These are phyloP conservation scores for Ophiocordyceps robertsii DNA, from an alignment of 2,329 filamentous ascomycete genomes.

Conservation along the genomic window DNA sequence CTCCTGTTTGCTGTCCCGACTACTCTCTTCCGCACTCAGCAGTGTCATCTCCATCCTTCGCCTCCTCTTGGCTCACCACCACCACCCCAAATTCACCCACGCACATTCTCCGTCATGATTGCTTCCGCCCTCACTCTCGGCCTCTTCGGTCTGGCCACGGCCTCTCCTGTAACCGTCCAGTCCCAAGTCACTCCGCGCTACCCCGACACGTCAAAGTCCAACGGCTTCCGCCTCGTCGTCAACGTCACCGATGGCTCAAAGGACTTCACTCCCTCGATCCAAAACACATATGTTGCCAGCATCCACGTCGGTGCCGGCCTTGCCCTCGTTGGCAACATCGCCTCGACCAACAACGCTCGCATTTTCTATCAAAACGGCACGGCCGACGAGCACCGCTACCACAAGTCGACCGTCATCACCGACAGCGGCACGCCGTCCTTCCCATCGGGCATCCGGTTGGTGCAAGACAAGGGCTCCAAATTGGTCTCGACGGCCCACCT, in stretches of 20 bases:
- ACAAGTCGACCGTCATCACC: slow-evolving; percentile 18
- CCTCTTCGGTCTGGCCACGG: slow-evolving; percentile 9
- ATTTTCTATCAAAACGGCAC: slow-evolving; percentile 36
- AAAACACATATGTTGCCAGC: slow-evolving; percentile 22
- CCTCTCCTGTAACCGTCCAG: slow-evolving; percentile 5
- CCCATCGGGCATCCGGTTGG: slow-evolving; percentile 20
- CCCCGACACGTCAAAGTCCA: slow-evolving; percentile 5
- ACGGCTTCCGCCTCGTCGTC: slow-evolving; percentile 25
- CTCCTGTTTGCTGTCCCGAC: too few species aligned
- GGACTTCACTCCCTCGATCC: slow-evolving; percentile 23
- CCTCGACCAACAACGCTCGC: slow-evolving; percentile 10
- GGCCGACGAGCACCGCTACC: slow-evolving; percentile 13
- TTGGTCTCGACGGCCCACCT: slow-evolving; percentile 13
- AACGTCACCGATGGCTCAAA: slow-evolving; percentile 23
- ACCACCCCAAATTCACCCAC: too few species aligned
- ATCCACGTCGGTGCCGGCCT: slow-evolving; percentile 27
- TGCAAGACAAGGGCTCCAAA: slow-evolving; percentile 11
- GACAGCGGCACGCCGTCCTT: slow-evolving; percentile 23
- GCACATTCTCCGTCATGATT: slow-evolving; percentile 3
- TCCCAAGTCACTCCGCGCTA: slow-evolving; percentile 3
- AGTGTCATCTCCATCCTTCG: too few species aligned
- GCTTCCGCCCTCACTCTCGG: slow-evolving; percentile 3
- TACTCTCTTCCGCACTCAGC: too few species aligned
- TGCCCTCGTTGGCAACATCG: slow-evolving; percentile 22
- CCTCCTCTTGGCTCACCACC: too few species aligned